These are phyloP conservation scores for Talinum fruticosum DNA, from an alignment of 148 eudicot genomes.

Conservation along the genomic window DNA sequence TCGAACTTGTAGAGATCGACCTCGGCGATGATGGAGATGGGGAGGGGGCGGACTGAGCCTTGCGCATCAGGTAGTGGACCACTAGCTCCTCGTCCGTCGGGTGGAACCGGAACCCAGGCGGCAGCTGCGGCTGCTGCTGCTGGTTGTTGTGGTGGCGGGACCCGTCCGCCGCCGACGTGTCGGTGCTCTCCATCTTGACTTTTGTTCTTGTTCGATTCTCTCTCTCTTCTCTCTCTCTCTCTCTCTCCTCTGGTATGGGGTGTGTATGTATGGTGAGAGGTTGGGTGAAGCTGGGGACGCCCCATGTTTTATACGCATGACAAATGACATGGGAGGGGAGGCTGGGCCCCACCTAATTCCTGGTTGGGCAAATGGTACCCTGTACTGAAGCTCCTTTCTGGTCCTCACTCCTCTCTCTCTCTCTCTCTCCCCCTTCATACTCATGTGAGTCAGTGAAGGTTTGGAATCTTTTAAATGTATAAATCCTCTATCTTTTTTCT, in stretches of 20 bases:
- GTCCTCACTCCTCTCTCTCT: too few relatives aligned
- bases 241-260: too few relatives aligned
- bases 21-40: constrained; percentile 51
- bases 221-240: too few relatives aligned
- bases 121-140: constrained; percentile 38
- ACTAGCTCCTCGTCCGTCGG: constrained; percentile 57
- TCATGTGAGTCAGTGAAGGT: too few relatives aligned
- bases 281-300: not conserved
- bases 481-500: too few relatives aligned
- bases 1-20: constrained; percentile 54
- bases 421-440: too few relatives aligned
- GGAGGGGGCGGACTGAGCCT: constrained; percentile 40
- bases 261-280: not conserved
- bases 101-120: constrained; percentile 55
- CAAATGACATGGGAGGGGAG: not conserved
- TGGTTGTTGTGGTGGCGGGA: constrained; percentile 10
- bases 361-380: not conserved
- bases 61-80: constrained; percentile 49
- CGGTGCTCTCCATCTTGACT: constrained; percentile 39
- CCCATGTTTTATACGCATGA: constrained; percentile 6
- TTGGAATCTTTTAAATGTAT: too few relatives aligned
- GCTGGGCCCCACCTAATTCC: not conserved
- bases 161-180: constrained; percentile 32
- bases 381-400: not conserved
- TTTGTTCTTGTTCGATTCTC: not conserved